Percentiles rank a stretch among this genome's conserved stretches.
These are phyloP conservation scores for Pistacia atlantica DNA, from an alignment of 345 rosid species.

Conservation along the genomic window DNA sequence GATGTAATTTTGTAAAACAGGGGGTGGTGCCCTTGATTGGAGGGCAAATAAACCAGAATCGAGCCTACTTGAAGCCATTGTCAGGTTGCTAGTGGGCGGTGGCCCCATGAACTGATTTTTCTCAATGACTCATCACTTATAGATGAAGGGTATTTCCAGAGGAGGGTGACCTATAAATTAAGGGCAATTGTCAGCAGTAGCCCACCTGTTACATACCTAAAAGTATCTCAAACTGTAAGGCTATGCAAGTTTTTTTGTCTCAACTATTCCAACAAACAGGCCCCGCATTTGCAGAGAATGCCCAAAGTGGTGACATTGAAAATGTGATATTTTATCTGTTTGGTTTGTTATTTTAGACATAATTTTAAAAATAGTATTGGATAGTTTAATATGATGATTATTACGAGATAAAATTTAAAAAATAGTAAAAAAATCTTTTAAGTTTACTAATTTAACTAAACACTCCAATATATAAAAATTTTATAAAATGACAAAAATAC, in stretches of 20 bases:
- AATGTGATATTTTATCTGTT: too few species aligned
- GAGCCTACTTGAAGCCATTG: conserved; percentile 16
- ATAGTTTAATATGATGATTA: too few species aligned
- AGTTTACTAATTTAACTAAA: too few species aligned
- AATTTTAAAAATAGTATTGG: too few species aligned
- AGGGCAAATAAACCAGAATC: conserved; percentile 3
- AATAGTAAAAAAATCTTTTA: too few species aligned
- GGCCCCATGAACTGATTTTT: conserved; percentile 24
- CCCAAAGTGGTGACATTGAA: background rate
- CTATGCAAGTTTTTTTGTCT: background rate
- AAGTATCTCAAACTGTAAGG: background rate
- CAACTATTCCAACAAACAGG: conserved; percentile 16
- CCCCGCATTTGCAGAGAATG: background rate
- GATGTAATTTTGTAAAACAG: background rate
- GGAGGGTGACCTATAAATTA: conserved; percentile 18
- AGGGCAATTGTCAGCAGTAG: conserved; percentile 2
- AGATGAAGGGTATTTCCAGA: background rate
- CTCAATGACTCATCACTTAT: background rate
- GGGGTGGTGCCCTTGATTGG: conserved; percentile 14
- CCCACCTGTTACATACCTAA: background rate
- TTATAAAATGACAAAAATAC: too few species aligned
- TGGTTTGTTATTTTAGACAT: too few species aligned
- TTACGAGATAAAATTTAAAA: too few species aligned
- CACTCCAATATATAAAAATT: too few species aligned
- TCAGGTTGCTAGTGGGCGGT: conserved; percentile 27